Evolutionary conservation across 2,329 filamentous ascomycete species (phyloP), one percentile per base, ranked within the genome.

Genomic region (Alternaria postmessia): DNA sequence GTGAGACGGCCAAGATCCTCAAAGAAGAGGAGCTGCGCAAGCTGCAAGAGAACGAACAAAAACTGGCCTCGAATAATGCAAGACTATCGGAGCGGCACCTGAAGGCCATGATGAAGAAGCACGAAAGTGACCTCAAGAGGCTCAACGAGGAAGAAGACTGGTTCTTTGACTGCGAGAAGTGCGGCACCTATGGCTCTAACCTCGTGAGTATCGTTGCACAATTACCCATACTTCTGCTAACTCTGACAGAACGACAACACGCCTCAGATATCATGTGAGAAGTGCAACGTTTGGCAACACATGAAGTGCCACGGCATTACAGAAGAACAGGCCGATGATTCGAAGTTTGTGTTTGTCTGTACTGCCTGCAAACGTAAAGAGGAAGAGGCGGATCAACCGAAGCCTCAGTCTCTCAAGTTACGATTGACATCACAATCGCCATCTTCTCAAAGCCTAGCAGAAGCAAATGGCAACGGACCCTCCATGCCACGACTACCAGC

Each of bases 261-360:
- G 7, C 94, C 97, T 75, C 97, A 93, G 75, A 89, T 99, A 65
- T 91, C 94, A 28, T 99, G 95, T 79, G 95, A 99, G 75, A 89
- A 85, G 67, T 99, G 95, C 82, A 96, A 90, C 74, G 90, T 96
- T 48, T 99, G 95, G 95, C 94, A 98, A 76, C 95, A 99, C 75
- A 96, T 93, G 83, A 92, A 91, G 71, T 99, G 95, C 74, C 86
- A 97, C 61, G 90, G 89, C 41, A 91, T 98, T 64, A 86, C 87
- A 46, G 87, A 96, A 70, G 82, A 86, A 61, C 91, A 94, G 63
- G 94, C 93, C 0, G 94, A 97, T 65, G 61, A 72, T 36, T 53
- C 67, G 14, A 91, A 96, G 66, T 98, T 98, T 72, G 89, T 92
- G 62, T 97, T 97, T 73, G 79, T 97, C 65, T 98, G 94, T 80